Evolutionary conservation across 768 basidiomycete genomes (phyloP).

Genomic region (Agaricus subrufescens): DNA sequence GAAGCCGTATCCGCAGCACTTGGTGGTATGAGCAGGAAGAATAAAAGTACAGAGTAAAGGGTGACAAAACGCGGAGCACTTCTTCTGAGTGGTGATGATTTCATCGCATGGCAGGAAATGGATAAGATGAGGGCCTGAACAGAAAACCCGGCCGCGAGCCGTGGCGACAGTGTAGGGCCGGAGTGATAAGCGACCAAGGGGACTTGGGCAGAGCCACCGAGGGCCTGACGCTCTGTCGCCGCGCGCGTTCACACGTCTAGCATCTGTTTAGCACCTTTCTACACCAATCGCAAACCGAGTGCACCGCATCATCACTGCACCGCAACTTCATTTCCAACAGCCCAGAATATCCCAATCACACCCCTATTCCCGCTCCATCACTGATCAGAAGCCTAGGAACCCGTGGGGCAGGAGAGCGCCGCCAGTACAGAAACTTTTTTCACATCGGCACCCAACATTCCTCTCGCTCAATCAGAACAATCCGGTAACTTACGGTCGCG

Average conservation of each 20-base stretch:
- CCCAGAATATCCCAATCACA: neutral
- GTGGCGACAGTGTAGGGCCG: constrained; percentile 1
- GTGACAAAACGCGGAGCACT: neutral
- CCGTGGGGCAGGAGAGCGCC: too few relatives aligned
- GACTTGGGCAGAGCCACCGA: neutral
- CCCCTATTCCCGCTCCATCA: too few relatives aligned
- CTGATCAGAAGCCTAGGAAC: too few relatives aligned
- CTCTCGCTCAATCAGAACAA: too few relatives aligned
- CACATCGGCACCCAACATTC: too few relatives aligned
- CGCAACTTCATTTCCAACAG: neutral
- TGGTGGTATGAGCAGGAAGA: neutral
- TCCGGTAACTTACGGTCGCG: too few relatives aligned
- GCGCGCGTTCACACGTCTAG: too few relatives aligned
- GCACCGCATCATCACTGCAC: neutral
- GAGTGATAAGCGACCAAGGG: neutral
- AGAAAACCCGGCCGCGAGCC: neutral
- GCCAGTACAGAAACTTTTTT: too few relatives aligned
- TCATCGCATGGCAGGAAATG: constrained; percentile 2
- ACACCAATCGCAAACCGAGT: too few relatives aligned
- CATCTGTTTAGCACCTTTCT: too few relatives aligned
- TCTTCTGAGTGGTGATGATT: neutral
- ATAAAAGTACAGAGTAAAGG: neutral
- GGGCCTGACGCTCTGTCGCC: too few relatives aligned
- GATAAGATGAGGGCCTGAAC: neutral
- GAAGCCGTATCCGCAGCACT: neutral